phyloP scores from a whole-genome alignment of 495 filamentous ascomycete species.

The Aspergillus cristatus region DNA sequence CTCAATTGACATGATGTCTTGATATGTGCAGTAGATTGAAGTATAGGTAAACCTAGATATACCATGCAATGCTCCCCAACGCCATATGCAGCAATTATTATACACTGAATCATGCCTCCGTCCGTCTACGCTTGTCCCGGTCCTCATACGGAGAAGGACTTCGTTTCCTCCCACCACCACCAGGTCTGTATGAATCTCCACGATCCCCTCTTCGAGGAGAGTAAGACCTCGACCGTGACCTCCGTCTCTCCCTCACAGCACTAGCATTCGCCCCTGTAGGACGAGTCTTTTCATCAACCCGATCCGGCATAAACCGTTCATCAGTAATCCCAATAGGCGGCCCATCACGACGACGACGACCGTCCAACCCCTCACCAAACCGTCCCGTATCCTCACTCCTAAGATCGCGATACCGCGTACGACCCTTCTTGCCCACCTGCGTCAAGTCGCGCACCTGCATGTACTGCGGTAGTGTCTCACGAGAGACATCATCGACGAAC shows the following conservation, averaged over 20 bases:
- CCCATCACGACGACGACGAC: slow-evolving; percentile 30
- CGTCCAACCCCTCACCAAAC: slow-evolving; percentile 59
- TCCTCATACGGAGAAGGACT: slow-evolving; percentile 54
- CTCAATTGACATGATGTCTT: too few relatives aligned
- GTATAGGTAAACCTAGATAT: too few relatives aligned
- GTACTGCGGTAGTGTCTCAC: slow-evolving; percentile 78
- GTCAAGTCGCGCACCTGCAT: slow-evolving; percentile 93
- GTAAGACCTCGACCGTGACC: slow-evolving; percentile 24
- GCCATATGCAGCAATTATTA: too few relatives aligned
- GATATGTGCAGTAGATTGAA: too few relatives aligned
- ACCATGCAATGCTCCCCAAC: too few relatives aligned
- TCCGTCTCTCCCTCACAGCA: slow-evolving; percentile 29
- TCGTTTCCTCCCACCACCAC: slow-evolving; percentile 45
- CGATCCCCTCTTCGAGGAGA: slow-evolving; percentile 29
- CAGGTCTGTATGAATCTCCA: slow-evolving; percentile 31
- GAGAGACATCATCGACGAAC: slow-evolving; percentile 69
- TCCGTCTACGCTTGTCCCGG: slow-evolving; percentile 59
- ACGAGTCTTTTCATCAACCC: slow-evolving; percentile 23
- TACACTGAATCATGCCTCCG: slow-evolving; percentile 37
- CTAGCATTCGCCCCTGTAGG: slow-evolving; percentile 45
- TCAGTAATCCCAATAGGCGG: slow-evolving; percentile 44
- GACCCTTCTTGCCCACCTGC: slow-evolving; percentile 83
- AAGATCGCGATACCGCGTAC: slow-evolving; percentile 83
- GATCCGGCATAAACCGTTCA: slow-evolving; percentile 66
- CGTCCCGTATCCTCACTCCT: slow-evolving; percentile 85